Conservation (phyloP, 768 basidiomycete species). For the Lactarius vividus region DNA sequence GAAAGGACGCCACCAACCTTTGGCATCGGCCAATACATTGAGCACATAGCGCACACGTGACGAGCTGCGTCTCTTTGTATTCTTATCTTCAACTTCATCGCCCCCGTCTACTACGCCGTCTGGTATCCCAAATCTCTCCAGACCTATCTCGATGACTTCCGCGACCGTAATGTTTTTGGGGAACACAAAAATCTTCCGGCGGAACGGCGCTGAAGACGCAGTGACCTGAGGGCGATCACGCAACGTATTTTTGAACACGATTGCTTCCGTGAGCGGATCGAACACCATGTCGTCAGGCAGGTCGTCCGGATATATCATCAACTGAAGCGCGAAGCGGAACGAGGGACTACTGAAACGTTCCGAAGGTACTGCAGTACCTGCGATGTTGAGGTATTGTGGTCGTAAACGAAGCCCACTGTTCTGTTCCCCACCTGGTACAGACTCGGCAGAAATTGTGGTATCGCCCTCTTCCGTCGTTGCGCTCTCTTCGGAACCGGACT, state of each 20-base stretch:
- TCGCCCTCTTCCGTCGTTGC: slow-evolving; percentile 42
- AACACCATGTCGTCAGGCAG: slow-evolving; percentile 94
- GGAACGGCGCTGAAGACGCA: slow-evolving; percentile 47
- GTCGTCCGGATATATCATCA: slow-evolving; percentile 86
- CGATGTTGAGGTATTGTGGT: slow-evolving; percentile 43
- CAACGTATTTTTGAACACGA: slow-evolving; percentile 80
- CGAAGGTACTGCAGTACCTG: slow-evolving; percentile 45
- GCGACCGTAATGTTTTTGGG: slow-evolving; percentile 95
- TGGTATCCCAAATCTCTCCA: slow-evolving; percentile 91
- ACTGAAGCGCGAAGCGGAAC: slow-evolving; percentile 78
- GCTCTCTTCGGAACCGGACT: slow-evolving; percentile 40
- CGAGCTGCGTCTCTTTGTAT: slow-evolving; percentile 73
- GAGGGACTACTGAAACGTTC: slow-evolving; percentile 84
- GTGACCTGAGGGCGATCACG: slow-evolving; percentile 49
- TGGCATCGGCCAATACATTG: slow-evolving; percentile 52
- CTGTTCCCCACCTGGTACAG: slow-evolving; percentile 35
- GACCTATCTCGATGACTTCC: slow-evolving; percentile 88
- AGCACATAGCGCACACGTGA: slow-evolving; percentile 83
- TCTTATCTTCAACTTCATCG: slow-evolving; percentile 95
- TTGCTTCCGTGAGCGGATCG: slow-evolving; percentile 89
- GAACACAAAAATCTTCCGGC: slow-evolving; percentile 85
- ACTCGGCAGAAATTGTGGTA: slow-evolving; percentile 40
- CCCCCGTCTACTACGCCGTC: slow-evolving; percentile 99
- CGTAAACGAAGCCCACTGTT: slow-evolving; percentile 32
- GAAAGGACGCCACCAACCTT: slow-evolving; percentile 49